Evolutionary conservation across 2,329 filamentous ascomycete genomes (phyloP).

Genomic region (Graphium sp.): DNA sequence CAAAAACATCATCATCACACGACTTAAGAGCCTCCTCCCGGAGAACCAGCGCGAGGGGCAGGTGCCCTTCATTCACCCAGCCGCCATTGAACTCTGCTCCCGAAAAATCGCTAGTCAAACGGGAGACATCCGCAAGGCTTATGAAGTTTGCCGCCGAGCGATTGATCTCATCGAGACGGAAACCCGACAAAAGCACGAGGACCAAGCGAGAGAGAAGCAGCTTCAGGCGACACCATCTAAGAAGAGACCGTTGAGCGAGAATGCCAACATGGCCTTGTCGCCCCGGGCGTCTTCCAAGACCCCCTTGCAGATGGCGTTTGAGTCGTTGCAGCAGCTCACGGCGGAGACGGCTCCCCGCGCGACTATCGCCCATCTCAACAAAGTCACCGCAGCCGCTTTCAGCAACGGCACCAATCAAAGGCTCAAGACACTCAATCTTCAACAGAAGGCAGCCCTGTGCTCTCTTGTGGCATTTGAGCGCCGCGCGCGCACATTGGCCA

Average conservation of each 20-base stretch:
- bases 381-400: constrained; percentile 77
- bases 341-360: constrained; percentile 71
- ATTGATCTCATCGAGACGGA: constrained; percentile 82
- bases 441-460: constrained; percentile 91
- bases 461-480: constrained; percentile 77
- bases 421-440: constrained; percentile 75
- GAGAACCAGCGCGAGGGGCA: constrained; percentile 35
- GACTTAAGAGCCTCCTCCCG: constrained; percentile 60
- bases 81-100: constrained; percentile 83
- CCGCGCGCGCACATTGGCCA: constrained; percentile 37
- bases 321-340: constrained; percentile 46
- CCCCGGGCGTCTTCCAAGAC: constrained; percentile 21
- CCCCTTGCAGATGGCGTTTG: constrained; percentile 28
- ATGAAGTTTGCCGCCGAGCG: constrained; percentile 80
- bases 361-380: constrained; percentile 79
- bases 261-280: constrained; percentile 57
- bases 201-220: constrained; percentile 36
- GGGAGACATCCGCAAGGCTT: constrained; percentile 85
- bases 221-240: constrained; percentile 53
- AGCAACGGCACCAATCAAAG: constrained; percentile 76
- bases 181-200: constrained; percentile 56
- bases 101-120: constrained; percentile 91
- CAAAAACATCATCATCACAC: constrained; percentile 68
- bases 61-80: constrained; percentile 82
- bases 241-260: constrained; percentile 64